Evolutionary conservation across 177 flowering plant genomes (phyloP), one percentile per base, ranked within the genome.

Genomic region (Tripterygium wilfordii): DNA sequence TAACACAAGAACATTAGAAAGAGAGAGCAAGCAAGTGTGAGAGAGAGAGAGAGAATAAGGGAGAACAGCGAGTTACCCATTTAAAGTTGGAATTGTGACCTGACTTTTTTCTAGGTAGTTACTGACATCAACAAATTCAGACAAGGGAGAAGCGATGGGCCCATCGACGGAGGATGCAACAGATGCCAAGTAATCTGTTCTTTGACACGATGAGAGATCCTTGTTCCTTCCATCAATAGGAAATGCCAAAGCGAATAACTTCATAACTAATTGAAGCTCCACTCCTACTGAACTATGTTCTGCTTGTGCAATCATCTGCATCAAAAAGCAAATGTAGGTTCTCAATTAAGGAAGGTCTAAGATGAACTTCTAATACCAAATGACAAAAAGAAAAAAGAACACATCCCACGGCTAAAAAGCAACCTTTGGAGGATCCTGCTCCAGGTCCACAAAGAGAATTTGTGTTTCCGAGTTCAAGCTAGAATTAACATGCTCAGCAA

Each of bases 351-450:
- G 26, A 49, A 35, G 25, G 2, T 1, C 42, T 18, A 40, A 8
- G n/a, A n/a, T n/a, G n/a, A n/a, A n/a, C n/a, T n/a, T n/a, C n/a
- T n/a, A n/a, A n/a, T n/a, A n/a, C n/a, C n/a, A n/a, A n/a, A n/a
- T n/a, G n/a, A n/a, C n/a, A n/a, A n/a, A n/a, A n/a, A n/a, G 13
- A 4, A 38, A 15, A 13, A 13, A 8, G 29, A 15, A 42, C 3
- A 23, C 38, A 30, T n/a, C n/a, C n/a, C n/a, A n/a, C n/a, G 33
- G 12, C 12, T 30, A 12, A 22, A 27, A 22, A 24, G 24, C 17
- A 61, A 91, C 95, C 96, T 82, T 78, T 43, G 86, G 94, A 63
- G 96, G 94, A 60, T 91, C 96, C 32, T 74, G 77, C 60, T 83
- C 95, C 43, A 91, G 74, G 68, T 91, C 83, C 60, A 83, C 82